phyloP scores from a whole-genome alignment of 1,139 yeast species.

The Tardiomyces blankii region DNA sequence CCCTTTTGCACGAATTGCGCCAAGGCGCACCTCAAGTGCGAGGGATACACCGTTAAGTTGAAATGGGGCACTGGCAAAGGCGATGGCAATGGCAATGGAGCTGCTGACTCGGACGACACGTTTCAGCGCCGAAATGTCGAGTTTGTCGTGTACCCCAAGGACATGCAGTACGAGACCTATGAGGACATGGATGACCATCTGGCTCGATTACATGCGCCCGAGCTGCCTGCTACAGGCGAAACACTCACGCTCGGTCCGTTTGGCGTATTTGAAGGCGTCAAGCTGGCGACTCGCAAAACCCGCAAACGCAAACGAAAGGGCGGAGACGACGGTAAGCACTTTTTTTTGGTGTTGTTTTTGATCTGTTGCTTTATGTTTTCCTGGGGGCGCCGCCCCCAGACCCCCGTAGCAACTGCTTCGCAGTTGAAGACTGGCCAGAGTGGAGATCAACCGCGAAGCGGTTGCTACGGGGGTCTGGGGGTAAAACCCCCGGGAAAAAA shows the following conservation, averaged over 20 bases:
- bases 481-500: too few relatives aligned
- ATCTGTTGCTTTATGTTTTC: too few relatives aligned
- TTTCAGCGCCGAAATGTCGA: slow-evolving; percentile 58
- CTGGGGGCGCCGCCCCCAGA: too few relatives aligned
- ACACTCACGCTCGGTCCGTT: slow-evolving; percentile 69
- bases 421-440: too few relatives aligned
- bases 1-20: slow-evolving; percentile 45
- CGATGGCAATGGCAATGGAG: slow-evolving; percentile 7
- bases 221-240: slow-evolving; percentile 30
- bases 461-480: too few relatives aligned
- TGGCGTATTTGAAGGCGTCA: slow-evolving; percentile 55
- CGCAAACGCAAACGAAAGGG: not conserved
- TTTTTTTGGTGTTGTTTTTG: not conserved
- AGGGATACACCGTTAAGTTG: slow-evolving; percentile 72
- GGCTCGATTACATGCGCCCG: slow-evolving; percentile 46
- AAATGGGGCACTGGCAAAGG: slow-evolving; percentile 45
- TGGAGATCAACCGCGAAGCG: too few relatives aligned
- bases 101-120: slow-evolving; percentile 12
- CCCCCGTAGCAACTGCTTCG: too few relatives aligned
- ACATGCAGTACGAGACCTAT: slow-evolving; percentile 53
- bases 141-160: slow-evolving; percentile 56
- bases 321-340: not conserved
- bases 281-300: slow-evolving; percentile 11
- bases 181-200: slow-evolving; percentile 76
- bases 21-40: slow-evolving; percentile 52